Percentiles rank a stretch among this genome's conserved stretches.
phyloP scores from a whole-genome alignment of 352 stramenopile species.

The Globisporangium uncinulatum region DNA sequence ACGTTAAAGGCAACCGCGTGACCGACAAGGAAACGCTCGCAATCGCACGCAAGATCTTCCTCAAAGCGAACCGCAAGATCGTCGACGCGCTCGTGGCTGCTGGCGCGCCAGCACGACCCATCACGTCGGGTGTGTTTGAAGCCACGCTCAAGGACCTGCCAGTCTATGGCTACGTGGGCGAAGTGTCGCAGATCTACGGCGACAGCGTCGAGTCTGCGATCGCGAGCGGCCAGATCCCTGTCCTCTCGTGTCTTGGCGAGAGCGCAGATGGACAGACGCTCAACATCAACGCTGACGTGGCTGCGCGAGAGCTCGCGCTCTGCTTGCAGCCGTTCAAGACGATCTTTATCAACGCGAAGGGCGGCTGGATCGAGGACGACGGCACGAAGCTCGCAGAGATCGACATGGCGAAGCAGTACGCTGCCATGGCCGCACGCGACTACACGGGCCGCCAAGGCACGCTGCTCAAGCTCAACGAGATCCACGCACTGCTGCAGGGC shows the following conservation, averaged over 20 bases:
- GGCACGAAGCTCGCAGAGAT: constrained; percentile 80
- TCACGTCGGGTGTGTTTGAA: constrained; percentile 83
- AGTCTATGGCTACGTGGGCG: constrained; percentile 83
- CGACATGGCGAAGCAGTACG: constrained; percentile 79
- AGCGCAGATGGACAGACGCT: constrained; percentile 68
- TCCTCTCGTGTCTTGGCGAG: constrained; percentile 82
- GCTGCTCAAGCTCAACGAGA: constrained; percentile 90
- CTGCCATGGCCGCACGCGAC: constrained; percentile 64
- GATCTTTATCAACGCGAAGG: constrained; percentile 88
- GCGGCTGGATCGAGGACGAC: constrained; percentile 84
- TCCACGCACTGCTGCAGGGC: constrained; percentile 75
- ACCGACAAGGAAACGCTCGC: constrained; percentile 84
- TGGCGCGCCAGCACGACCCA: constrained; percentile 62
- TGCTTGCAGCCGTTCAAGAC: constrained; percentile 83
- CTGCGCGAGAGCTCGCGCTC: constrained; percentile 70
- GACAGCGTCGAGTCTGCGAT: constrained; percentile 68
- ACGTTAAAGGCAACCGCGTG: constrained; percentile 84
- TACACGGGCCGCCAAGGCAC: constrained; percentile 88
- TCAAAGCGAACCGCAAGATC: constrained; percentile 78
- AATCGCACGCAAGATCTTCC: constrained; percentile 84
- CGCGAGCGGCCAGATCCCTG: constrained; percentile 65
- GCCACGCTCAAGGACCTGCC: constrained; percentile 74
- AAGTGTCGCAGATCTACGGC: constrained; percentile 72
- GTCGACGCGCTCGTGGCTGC: constrained; percentile 67
- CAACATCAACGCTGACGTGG: constrained; percentile 89